Base-by-base conservation (phyloP, 106 monocot genomes). In the Phalaenopsis aphrodite region DNA sequence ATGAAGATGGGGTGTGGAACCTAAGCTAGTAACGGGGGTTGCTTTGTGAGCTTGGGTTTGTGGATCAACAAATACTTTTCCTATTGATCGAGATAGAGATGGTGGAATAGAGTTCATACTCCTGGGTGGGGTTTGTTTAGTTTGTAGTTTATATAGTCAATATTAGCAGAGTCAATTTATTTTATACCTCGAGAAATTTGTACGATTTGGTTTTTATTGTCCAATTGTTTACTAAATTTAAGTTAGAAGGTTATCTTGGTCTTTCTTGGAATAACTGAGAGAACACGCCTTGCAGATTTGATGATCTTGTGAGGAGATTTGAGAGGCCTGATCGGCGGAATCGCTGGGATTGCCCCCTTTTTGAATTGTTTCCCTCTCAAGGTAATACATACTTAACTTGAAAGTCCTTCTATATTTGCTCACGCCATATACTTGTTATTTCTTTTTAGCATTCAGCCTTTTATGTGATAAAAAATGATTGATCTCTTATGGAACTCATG, bases 301-400 rank as follows among this genome's bases (percentile, higher is more conserved):
- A 94, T 80, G 97, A 98, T 41, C 79, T 98, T 23, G 83, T 83
- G 30, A 82, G 87, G 19, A 92, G 97, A 88, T 94, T 98, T 83
- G 97, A 98, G 84, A 99, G 56, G 79, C 99, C 99, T 77, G 94
- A 99, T 81, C 91, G 78, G 15, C 83, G 91, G 17, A 95, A 89
- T 37, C 99, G 99, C 14, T 99, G 99, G 99, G 99, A 99, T 85
- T 91, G 91, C 49, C 99, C 94, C 74, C 90, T 99, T 30, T 99
- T 95, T 91, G 99, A 99, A 80, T 82, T 99, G 24, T 83, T 82
- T 86, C 90, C 94, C 52, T 89, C 87, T 64, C 91, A 69, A 90
- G 99, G 99, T 95, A 87, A 78, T 75, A 12, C 2, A 45, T 61
- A 9, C 49, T 72, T 36, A 77, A 64, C 18, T 24, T 18, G 11